Evolutionary conservation across 2,329 filamentous ascomycete species (phyloP).

Genomic region (Drechslera avenae): DNA sequence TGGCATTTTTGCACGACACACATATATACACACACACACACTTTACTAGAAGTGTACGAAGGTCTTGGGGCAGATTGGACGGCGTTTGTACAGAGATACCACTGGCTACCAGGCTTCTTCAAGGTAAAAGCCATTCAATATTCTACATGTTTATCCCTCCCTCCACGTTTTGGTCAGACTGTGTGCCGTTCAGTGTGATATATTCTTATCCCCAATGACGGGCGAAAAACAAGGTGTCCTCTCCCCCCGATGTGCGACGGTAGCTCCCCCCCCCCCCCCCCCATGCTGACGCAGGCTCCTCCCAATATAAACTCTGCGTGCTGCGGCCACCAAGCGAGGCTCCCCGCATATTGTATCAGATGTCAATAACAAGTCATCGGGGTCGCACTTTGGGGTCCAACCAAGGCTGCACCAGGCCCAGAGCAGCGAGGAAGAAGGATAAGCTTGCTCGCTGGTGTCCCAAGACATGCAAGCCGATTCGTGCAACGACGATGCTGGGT

Average conservation of each 20-base stretch:
- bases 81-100: conserved; percentile 34
- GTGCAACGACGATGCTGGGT: conserved; percentile 23
- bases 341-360: conserved; percentile 20
- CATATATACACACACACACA: no score
- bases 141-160: conserved; percentile 12
- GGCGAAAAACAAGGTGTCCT: no score
- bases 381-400: conserved; percentile 17
- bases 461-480: conserved; percentile 10
- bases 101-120: conserved; percentile 30
- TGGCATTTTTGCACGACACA: conserved; percentile 29
- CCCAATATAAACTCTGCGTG: conserved; percentile 7
- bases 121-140: conserved; percentile 25
- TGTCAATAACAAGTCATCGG: conserved; percentile 21
- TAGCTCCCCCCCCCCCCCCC: conserved; percentile 1
- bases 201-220: neutral
- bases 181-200: neutral
- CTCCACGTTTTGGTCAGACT: conserved; percentile 2
- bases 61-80: conserved; percentile 18
- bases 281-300: conserved; percentile 24
- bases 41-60: conserved; percentile 41
- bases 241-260: conserved; percentile 3
- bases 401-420: conserved; percentile 21
- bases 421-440: conserved; percentile 23
- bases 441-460: conserved; percentile 17
- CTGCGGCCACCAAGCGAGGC: neutral